Percentiles rank a stretch among this genome's conserved stretches.
Evolutionary conservation across 2,329 filamentous ascomycete genomes (phyloP).

Genomic region (Fusarium aywerte): DNA sequence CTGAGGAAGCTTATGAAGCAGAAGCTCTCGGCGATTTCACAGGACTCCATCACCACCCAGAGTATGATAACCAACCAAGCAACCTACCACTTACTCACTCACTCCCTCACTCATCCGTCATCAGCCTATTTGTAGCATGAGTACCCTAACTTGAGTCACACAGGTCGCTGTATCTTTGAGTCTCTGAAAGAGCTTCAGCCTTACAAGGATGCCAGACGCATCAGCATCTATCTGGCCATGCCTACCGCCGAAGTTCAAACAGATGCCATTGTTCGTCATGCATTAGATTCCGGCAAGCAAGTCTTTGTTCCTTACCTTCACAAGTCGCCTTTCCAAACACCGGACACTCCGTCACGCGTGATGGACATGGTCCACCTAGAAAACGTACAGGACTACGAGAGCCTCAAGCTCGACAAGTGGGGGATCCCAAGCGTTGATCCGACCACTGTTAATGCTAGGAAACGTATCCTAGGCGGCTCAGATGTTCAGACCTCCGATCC

Average conservation of each 20-base stretch:
- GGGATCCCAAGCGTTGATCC: slow-evolving; percentile 88
- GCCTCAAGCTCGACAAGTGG: slow-evolving; percentile 83
- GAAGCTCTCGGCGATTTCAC: slow-evolving; percentile 68
- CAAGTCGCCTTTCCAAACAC: slow-evolving; percentile 60
- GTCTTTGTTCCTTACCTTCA: slow-evolving; percentile 95
- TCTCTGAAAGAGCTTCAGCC: slow-evolving; percentile 74
- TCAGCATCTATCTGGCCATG: slow-evolving; percentile 96
- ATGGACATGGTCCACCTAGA: slow-evolving; percentile 95
- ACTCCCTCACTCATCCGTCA: slow-evolving; percentile 1
- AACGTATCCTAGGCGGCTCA: slow-evolving; percentile 77
- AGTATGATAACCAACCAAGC: slow-evolving; percentile 64
- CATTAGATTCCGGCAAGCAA: slow-evolving; percentile 78
- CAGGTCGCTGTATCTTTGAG: slow-evolving; percentile 74
- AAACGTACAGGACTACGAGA: slow-evolving; percentile 80
- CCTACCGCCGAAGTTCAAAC: slow-evolving; percentile 88
- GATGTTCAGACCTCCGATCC: slow-evolving; percentile 57
- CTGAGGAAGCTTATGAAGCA: slow-evolving; percentile 77
- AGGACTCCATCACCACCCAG: slow-evolving; percentile 72
- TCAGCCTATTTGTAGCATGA: slow-evolving; percentile 5
- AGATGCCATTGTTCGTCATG: slow-evolving; percentile 81
- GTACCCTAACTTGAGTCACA: slow-evolving; percentile 34
- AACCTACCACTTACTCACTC: slow-evolving; percentile 4
- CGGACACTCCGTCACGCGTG: slow-evolving; percentile 68
- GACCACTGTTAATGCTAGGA: slow-evolving; percentile 71
- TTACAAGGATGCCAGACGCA: slow-evolving; percentile 77